These are phyloP conservation scores for Neurospora pannonica DNA, from an alignment of 495 filamentous ascomycete genomes.

Conservation along the genomic window DNA sequence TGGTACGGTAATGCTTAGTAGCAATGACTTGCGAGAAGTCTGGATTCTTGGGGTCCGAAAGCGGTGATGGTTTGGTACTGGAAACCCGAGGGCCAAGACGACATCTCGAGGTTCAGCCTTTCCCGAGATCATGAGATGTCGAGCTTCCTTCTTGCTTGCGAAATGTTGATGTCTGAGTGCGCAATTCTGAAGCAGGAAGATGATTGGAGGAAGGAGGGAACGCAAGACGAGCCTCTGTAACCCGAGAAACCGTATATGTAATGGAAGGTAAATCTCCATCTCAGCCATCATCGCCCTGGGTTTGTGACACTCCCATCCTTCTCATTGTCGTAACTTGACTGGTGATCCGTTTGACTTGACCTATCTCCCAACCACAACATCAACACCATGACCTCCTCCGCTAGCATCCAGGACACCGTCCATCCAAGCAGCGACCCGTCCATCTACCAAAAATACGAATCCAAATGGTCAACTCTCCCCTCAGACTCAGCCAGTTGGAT, in stretches of 20 bases:
- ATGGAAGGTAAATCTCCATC: background rate
- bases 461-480: slow-evolving; percentile 39
- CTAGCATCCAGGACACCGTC: slow-evolving; percentile 1
- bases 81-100: background rate
- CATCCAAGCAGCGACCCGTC: slow-evolving; percentile 38
- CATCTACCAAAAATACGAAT: slow-evolving; percentile 39
- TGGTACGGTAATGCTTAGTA: background rate
- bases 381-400: slow-evolving; percentile 1
- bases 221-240: background rate
- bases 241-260: background rate
- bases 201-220: background rate
- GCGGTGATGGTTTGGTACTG: background rate
- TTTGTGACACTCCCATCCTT: background rate
- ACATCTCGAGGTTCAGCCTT: background rate
- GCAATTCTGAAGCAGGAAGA: background rate
- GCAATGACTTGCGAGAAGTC: background rate
- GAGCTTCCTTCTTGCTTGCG: background rate
- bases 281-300: background rate
- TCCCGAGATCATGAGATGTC: background rate
- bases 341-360: background rate
- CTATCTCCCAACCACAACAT: background rate
- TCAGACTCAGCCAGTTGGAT: slow-evolving; percentile 39
- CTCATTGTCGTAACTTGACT: background rate
- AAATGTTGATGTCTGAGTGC: background rate
- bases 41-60: background rate